Conservation (phyloP, 2,329 filamentous ascomycete genomes). For the Sclerotinia borealis region DNA sequence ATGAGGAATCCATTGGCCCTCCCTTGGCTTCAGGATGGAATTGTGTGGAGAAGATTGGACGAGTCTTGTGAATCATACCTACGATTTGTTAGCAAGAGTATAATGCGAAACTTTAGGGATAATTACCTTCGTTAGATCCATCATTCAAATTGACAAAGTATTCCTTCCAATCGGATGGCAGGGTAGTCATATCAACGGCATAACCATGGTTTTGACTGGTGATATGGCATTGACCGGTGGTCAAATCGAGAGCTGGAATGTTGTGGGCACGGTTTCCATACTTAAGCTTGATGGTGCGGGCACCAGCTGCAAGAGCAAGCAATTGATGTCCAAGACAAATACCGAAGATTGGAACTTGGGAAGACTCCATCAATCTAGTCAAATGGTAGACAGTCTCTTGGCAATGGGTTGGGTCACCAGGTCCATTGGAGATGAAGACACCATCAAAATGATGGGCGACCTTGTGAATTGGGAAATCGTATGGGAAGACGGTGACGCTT, state of each 20-base stretch:
- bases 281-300: slow-evolving; percentile 93
- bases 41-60: slow-evolving; percentile 96
- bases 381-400: slow-evolving; percentile 92
- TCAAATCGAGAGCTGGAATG: slow-evolving; percentile 90
- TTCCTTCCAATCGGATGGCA: slow-evolving; percentile 86
- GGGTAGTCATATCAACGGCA: slow-evolving; percentile 78
- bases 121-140: slow-evolving; percentile 80
- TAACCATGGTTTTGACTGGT: slow-evolving; percentile 99
- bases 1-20: slow-evolving; percentile 89
- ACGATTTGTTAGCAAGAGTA: slow-evolving; percentile 18
- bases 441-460: slow-evolving; percentile 96
- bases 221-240: slow-evolving; percentile 96
- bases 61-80: slow-evolving; percentile 88
- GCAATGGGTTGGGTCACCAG: slow-evolving; percentile 96
- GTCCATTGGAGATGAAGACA: slow-evolving; percentile 98
- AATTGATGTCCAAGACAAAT: slow-evolving; percentile 98
- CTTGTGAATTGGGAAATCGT: slow-evolving; percentile 97
- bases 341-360: slow-evolving; percentile 89
- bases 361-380: slow-evolving; percentile 81
- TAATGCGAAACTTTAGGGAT: background rate
- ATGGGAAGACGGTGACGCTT: slow-evolving; percentile 90
- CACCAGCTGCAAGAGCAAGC: slow-evolving; percentile 81
- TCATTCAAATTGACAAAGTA: slow-evolving; percentile 99
- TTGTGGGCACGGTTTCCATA: slow-evolving; percentile 99
- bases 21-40: slow-evolving; percentile 99